phyloP scores from a whole-genome alignment of 169 alveolate genomes.

The Cyclospora cayetanensis region DNA sequence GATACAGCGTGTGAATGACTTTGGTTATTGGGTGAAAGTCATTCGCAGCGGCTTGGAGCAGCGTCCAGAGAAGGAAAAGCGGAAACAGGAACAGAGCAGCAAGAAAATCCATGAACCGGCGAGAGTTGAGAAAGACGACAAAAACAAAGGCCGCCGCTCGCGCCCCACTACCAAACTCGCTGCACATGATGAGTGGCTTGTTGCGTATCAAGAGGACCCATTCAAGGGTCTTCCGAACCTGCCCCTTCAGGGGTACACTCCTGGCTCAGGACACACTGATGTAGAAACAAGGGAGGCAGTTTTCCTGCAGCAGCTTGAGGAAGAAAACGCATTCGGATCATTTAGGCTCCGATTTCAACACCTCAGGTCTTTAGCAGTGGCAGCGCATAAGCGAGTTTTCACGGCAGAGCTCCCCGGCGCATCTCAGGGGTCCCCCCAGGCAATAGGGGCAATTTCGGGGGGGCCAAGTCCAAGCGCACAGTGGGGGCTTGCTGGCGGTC shows the following conservation, averaged over 20 bases:
- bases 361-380: background rate
- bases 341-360: background rate
- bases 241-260: background rate
- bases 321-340: background rate
- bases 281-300: background rate
- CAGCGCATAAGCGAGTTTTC: background rate
- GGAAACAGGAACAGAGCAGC: background rate
- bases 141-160: background rate
- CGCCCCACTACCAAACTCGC: no score
- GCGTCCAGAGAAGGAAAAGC: background rate
- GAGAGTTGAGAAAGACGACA: no score
- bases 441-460: background rate
- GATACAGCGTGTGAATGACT: background rate
- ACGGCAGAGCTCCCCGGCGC: background rate
- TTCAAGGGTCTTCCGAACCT: background rate
- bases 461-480: no score
- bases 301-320: background rate
- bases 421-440: no score
- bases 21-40: background rate
- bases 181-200: background rate
- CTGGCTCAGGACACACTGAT: background rate
- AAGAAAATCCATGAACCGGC: no score
- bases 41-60: background rate
- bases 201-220: background rate
- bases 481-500: no score